A percentile compares a stretch with the other conserved stretches of the same genome.
Evolutionary conservation across 768 basidiomycete species (phyloP).

Genomic region (Mycena kentingensis): DNA sequence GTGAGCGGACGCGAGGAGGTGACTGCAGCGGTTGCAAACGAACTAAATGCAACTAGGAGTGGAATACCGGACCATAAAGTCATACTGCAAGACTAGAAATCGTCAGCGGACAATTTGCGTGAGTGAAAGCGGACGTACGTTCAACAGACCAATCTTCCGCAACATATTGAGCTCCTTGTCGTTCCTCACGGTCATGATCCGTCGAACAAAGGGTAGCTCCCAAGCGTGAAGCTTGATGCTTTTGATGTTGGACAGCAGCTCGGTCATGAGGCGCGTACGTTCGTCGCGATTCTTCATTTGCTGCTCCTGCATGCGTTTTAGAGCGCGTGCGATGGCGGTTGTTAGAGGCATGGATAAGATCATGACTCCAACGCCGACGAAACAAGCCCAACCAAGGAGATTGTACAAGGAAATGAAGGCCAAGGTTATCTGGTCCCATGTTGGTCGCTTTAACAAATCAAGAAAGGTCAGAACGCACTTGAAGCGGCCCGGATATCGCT

Average conservation of each 20-base stretch:
- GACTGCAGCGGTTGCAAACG: slow-evolving; percentile 72
- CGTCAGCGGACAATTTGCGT: background rate
- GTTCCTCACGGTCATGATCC: slow-evolving; percentile 79
- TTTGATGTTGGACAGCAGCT: slow-evolving; percentile 90
- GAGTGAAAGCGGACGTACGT: slow-evolving; percentile 44
- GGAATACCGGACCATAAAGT: slow-evolving; percentile 73
- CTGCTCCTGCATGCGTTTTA: slow-evolving; percentile 77
- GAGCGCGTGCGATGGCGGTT: slow-evolving; percentile 66
- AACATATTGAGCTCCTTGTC: slow-evolving; percentile 82
- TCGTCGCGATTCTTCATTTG: slow-evolving; percentile 95
- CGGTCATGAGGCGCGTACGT: slow-evolving; percentile 86
- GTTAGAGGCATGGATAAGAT: slow-evolving; percentile 77
- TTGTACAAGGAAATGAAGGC: slow-evolving; percentile 90
- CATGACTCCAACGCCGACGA: slow-evolving; percentile 89
- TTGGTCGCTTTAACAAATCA: background rate
- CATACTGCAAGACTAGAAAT: slow-evolving; percentile 52
- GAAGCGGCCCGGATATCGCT: slow-evolving; percentile 81
- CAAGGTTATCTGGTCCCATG: slow-evolving; percentile 61
- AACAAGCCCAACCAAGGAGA: slow-evolving; percentile 89
- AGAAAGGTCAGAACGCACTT: slow-evolving; percentile 45
- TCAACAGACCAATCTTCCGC: slow-evolving; percentile 75
- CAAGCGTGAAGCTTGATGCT: slow-evolving; percentile 93
- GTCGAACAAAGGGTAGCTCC: slow-evolving; percentile 88
- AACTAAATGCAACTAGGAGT: slow-evolving; percentile 77
- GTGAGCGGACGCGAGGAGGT: slow-evolving; percentile 72